Percentiles rank a stretch among this genome's conserved stretches.
phyloP scores from a whole-genome alignment of 768 basidiomycete species.

The Neoboletus subvelutipes region DNA sequence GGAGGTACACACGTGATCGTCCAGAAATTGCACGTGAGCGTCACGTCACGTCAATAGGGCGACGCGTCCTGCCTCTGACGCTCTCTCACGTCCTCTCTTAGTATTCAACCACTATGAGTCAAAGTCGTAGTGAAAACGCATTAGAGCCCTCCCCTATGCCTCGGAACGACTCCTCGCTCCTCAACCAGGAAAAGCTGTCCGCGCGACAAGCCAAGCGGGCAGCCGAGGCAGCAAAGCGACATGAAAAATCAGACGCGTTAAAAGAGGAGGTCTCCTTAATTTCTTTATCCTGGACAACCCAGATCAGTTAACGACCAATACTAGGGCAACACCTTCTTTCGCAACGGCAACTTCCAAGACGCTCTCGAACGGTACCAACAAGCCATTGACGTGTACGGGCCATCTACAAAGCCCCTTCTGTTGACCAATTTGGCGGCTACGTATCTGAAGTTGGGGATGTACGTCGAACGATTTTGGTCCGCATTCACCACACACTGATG shows the following conservation, averaged over 20 bases:
- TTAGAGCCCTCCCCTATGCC: neutral
- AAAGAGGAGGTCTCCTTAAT: slow-evolving; percentile 30
- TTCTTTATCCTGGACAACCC: neutral
- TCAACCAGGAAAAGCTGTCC: slow-evolving; percentile 5
- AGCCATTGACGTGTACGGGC: slow-evolving; percentile 40
- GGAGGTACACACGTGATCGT: neutral
- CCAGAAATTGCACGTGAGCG: neutral
- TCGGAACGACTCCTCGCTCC: neutral
- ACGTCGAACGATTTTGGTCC: neutral
- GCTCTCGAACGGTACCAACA: slow-evolving; percentile 42
- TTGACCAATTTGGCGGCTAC: slow-evolving; percentile 44
- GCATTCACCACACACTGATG: neutral
- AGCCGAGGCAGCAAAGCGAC: slow-evolving; percentile 19
- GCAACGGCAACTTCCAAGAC: slow-evolving; percentile 34
- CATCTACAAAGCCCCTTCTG: slow-evolving; percentile 32
- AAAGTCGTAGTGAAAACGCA: neutral
- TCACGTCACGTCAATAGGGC: neutral
- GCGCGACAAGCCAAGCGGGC: slow-evolving; percentile 17
- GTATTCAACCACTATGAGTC: slow-evolving; percentile 1
- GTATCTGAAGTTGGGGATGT: slow-evolving; percentile 44
- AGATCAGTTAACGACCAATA: neutral
- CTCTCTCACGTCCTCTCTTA: neutral
- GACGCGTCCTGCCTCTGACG: neutral
- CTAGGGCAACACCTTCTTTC: slow-evolving; percentile 48
- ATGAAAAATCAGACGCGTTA: slow-evolving; percentile 23